Evolutionary conservation across 1,284 basidiomycete genomes (phyloP).

Genomic region (Heterobasidion parviporum): DNA sequence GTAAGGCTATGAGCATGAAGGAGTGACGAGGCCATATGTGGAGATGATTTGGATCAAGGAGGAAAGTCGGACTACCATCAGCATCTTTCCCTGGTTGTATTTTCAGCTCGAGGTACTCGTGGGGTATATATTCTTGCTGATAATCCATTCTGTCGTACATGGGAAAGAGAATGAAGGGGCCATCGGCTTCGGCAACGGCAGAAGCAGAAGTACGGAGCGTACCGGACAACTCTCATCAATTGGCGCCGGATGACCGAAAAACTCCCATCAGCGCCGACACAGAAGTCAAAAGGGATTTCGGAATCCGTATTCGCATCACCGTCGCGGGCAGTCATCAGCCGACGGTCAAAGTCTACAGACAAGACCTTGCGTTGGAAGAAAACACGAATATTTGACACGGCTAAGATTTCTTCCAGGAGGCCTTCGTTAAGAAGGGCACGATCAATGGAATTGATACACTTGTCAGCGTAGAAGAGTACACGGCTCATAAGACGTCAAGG

Average conservation of each 20-base stretch:
- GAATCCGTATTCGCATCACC: conserved; percentile 33
- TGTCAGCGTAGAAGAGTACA: conserved; percentile 15
- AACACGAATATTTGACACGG: conserved; percentile 55
- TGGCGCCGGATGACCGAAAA: conserved; percentile 81
- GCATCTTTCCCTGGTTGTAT: conserved; percentile 75
- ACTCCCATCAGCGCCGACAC: conserved; percentile 85
- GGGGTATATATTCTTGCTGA: conserved; percentile 88
- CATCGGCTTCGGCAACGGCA: conserved; percentile 11
- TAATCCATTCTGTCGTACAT: conserved; percentile 75
- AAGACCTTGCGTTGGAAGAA: conserved; percentile 80
- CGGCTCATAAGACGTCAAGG: conserved; percentile 13
- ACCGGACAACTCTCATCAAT: conserved; percentile 88
- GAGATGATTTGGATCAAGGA: conserved; percentile 89
- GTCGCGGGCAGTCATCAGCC: conserved; percentile 42
- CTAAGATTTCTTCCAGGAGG: conserved; percentile 65
- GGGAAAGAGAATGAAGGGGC: conserved; percentile 17
- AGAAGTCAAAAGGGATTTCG: conserved; percentile 65
- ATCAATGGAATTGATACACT: conserved; percentile 94
- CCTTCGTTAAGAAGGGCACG: conserved; percentile 82
- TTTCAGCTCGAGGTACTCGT: conserved; percentile 94
- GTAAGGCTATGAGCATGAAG: conserved; percentile 98
- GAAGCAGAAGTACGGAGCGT: conserved; percentile 25
- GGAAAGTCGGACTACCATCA: conserved; percentile 59
- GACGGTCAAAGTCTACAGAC: conserved; percentile 66
- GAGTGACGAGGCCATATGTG: conserved; percentile 99